Base-by-base conservation (phyloP, 2,329 filamentous ascomycete genomes). In the Pseudogymnoascus sp. region DNA sequence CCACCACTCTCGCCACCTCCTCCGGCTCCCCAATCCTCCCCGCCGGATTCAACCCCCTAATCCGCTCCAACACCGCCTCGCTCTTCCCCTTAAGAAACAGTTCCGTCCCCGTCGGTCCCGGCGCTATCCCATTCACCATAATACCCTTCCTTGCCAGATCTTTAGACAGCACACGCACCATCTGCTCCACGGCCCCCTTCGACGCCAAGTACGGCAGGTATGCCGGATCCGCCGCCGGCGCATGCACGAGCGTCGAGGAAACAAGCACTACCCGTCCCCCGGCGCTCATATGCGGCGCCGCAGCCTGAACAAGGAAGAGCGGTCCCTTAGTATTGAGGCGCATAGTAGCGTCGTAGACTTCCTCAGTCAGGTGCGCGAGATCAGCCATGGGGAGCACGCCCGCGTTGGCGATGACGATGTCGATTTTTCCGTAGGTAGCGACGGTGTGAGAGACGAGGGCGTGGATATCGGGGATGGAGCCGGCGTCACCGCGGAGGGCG, bases 371-470 rank as follows among this genome's bases (percentile, higher is more conserved):
- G 21, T 74, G 68, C 35, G 79, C 77, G 12, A 87, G 73, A 59
- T 78, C 77, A n/a, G 74, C 76, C 73, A 83, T 78, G 1, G 74
- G 74, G 72, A 84, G 74, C 3, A 80, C 68, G 0, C 79, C 85
- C 0, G 85, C 83, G 65, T 83, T 86, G 2, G 80, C 76, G 52
- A 88, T 75, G 2, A 87, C 65, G 38, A 86, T 78, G 73, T 88
- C 85, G 66, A 88, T 81, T 64, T 78, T 79, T 25, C 80, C 80
- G 65, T 82, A 86, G 43, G 75, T 76, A 2, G 75, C 67, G 1
- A 86, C 75, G 0, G 81, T 76, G 5, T 75, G 73, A 1, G 77
- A 70, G 16, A 88, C 77, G 4, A 88, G 75, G 14, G 70, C 71
- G n/a, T 78, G 76, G 61, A 83, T 75, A 8, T 78, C 80, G 0